Base-by-base conservation (phyloP, 2,329 filamentous ascomycete genomes). In the Coniochaeta sp. region DNA sequence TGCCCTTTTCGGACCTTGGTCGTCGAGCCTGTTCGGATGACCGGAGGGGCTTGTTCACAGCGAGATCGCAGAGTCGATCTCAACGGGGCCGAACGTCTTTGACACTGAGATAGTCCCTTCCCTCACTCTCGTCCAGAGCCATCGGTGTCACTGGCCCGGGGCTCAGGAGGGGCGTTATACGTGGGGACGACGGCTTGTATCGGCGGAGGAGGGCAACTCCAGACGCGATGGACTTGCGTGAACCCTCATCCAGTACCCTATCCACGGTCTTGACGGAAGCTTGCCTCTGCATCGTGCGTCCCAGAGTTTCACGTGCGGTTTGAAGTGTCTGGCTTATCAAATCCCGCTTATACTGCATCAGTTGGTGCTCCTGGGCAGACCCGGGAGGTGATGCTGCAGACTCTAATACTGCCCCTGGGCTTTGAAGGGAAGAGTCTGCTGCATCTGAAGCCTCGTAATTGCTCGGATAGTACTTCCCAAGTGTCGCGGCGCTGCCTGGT, bases 401-500 rank as follows among this genome's bases (percentile, higher is more conserved):
- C 14, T 62, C 51, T 40, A 51, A 27, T 31, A 22, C 56, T 55
- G 48, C 57, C 51, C 50, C 55, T 60, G 10, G 67, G 61, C 3
- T 68, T 58, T 69, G 67, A 5, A 65, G 56, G 48, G 72, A 68
- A 9, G 69, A 70, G 42, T 65, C 69, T 9, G 64, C 58, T 3
- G 63, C 59, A 49, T 47, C 38, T 22, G 38, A n/a, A 56, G 18
- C 55, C 56, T 48, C 38, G 49, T 82, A 84, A 64, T 83, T 83
- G 24, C 78, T 76, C 0, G 81, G 81, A 53, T 84, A 82, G 58
- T 84, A 85, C 65, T 83, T 84, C 22, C 81, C 81, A 65, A 82
- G 70, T 0, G 80, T 77, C 28, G 81, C 65, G 4, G 71, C 65
- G 31, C 65, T 71, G 32, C 73, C 72, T 48, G 75, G 71, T 32